Evolutionary conservation across 177 flowering plant genomes (phyloP), one percentile per base, ranked within the genome.

Genomic region (Vitis hybrid): DNA sequence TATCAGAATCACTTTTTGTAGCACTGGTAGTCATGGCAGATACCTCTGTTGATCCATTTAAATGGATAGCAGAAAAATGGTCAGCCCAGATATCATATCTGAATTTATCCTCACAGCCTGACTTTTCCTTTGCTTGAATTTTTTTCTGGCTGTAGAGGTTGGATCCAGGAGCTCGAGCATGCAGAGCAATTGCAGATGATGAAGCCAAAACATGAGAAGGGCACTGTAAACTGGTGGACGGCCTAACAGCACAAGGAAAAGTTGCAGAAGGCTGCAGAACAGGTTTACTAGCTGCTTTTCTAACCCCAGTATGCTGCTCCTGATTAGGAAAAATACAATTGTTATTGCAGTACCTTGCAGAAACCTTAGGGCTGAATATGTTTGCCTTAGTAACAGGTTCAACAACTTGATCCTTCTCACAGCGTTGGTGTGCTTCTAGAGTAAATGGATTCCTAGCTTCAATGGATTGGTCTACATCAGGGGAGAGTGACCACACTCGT

Each of bases 61-160:
- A 70, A 65, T 81, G 78, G 68, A 81, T 77, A 56, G 83, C 86
- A 71, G 83, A 86, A 51, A 92, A 79, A 78, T 90, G 97, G 75
- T 87, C 87, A 56, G 91, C 98, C 98, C 97, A 94, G 31, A 94
- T 92, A 74, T 92, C 89, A 78, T 90, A 94, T n/a, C 79, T 79
- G 71, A 83, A 87, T 51, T 81, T 78, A 65, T 85, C 80, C 67
- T 69, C 75, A 29, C 12, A n/a, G 19, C 31, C 75, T 13, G 19
- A 62, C 66, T 78, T 78, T 39, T 78, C 83, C 78, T 81, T 80
- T 39, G 64, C 55, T 65, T 72, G 62, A 60, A 55, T 66, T 5
- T 65, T 20, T 70, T 76, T 86, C 62, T 69, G 85, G 53, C 72
- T 60, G 45, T 39, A 64, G 16, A 81, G 78, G 70, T 85, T 86